Evolutionary conservation across 768 basidiomycete species (phyloP).

Genomic region (Butyriboletus loyo): DNA sequence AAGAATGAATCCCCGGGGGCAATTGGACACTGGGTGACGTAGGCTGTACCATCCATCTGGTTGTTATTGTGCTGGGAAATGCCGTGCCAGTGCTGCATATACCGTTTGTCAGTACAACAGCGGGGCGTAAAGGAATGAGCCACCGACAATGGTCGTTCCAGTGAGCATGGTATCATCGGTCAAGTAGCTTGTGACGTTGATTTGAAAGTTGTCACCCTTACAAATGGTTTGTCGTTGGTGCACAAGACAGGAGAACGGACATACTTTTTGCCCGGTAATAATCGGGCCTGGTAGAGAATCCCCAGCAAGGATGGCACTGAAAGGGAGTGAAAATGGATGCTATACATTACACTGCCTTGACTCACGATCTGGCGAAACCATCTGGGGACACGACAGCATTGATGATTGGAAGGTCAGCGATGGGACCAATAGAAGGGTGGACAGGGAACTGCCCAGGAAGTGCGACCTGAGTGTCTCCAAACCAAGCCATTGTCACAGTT

Average conservation of each 20-base stretch:
- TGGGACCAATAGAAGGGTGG: constrained; percentile 15
- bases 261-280: constrained; percentile 37
- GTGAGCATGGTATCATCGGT: constrained; percentile 19
- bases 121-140: background rate
- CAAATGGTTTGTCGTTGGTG: background rate
- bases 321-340: constrained; percentile 5
- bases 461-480: background rate
- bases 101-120: background rate
- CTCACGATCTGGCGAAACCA: constrained; percentile 33
- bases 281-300: constrained; percentile 38
- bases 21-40: constrained; percentile 41
- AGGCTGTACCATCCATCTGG: constrained; percentile 30
- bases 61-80: constrained; percentile 23
- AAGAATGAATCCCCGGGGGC: constrained; percentile 32
- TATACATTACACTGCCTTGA: background rate
- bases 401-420: constrained; percentile 26
- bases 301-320: constrained; percentile 35
- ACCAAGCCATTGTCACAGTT: constrained; percentile 6
- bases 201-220: constrained; percentile 15
- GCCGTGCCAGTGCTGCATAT: constrained; percentile 24
- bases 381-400: constrained; percentile 29
- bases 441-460: background rate
- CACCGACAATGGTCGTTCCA: constrained; percentile 17
- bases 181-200: constrained; percentile 16
- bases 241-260: background rate